These are phyloP conservation scores for Quercus berberidifolia DNA, from an alignment of 306 rosid species.

Conservation along the genomic window DNA sequence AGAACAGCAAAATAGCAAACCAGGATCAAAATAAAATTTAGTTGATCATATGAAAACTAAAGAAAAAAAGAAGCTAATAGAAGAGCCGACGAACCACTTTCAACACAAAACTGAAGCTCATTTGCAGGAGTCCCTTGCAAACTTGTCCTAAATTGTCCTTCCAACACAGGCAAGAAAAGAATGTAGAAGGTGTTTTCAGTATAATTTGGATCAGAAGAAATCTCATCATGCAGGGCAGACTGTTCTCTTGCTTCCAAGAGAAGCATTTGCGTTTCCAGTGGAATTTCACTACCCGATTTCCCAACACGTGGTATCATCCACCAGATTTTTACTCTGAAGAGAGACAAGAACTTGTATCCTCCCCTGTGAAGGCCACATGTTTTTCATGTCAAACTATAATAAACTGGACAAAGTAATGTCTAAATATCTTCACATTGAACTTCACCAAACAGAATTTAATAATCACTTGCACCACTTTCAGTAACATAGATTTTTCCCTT, in stretches of 20 bases:
- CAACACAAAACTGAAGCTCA: conserved; percentile 63
- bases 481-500: background rate
- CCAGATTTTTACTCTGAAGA: conserved; percentile 67
- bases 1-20: background rate
- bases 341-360: conserved; percentile 46
- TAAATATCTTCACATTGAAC: background rate
- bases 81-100: conserved; percentile 49
- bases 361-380: conserved; percentile 37
- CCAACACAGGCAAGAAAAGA: conserved; percentile 68
- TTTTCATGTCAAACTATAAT: background rate
- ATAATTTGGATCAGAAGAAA: conserved; percentile 29
- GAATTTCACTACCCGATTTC: conserved; percentile 51
- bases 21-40: background rate
- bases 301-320: conserved; percentile 79
- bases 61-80: background rate
- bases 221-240: conserved; percentile 27
- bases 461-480: background rate
- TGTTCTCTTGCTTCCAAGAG: conserved; percentile 54
- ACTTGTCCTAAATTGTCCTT: conserved; percentile 59
- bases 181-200: conserved; percentile 33
- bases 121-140: conserved; percentile 57
- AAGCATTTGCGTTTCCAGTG: conserved; percentile 72
- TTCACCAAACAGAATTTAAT: background rate
- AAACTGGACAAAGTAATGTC: background rate
- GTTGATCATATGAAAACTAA: background rate